Conservation (phyloP, 1,139 yeast genomes). For the Blastobotrys niveus region DNA sequence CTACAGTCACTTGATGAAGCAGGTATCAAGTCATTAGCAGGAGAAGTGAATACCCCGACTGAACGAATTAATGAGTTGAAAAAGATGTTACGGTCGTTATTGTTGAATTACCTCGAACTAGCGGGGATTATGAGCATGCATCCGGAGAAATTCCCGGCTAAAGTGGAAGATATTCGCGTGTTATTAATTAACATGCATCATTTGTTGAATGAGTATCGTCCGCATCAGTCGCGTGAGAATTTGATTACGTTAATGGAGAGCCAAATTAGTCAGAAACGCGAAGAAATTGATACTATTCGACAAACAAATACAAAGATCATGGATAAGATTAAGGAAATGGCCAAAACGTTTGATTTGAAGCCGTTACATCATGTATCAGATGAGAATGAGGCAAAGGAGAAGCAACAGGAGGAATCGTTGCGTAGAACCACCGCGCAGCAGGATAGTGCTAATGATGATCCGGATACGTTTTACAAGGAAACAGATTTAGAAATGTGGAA, state of each 20-base stretch:
- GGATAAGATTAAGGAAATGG: slow-evolving; percentile 23
- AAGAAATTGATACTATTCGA: slow-evolving; percentile 25
- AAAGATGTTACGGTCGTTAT: slow-evolving; percentile 59
- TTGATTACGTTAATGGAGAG: slow-evolving; percentile 64
- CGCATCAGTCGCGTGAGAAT: slow-evolving; percentile 83
- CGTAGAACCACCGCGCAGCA: background rate
- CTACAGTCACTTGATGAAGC: slow-evolving; percentile 60
- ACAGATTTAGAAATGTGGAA: slow-evolving; percentile 16
- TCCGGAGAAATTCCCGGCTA: slow-evolving; percentile 59
- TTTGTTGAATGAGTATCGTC: slow-evolving; percentile 74
- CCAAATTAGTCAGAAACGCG: slow-evolving; percentile 29
- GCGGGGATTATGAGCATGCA: slow-evolving; percentile 65
- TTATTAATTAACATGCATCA: slow-evolving; percentile 82
- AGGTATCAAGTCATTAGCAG: slow-evolving; percentile 64
- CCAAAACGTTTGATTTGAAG: slow-evolving; percentile 20
- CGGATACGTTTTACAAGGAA: slow-evolving; percentile 11
- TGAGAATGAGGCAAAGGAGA: background rate
- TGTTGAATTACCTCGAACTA: slow-evolving; percentile 67
- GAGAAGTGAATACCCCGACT: slow-evolving; percentile 21
- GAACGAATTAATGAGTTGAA: slow-evolving; percentile 62
- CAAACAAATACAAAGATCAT: slow-evolving; percentile 26
- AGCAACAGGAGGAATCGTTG: background rate
- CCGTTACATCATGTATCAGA: background rate
- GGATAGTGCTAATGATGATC: background rate
- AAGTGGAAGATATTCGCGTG: slow-evolving; percentile 65